phyloP scores from a whole-genome alignment of 805 yeast genomes.

The Cyberlindnera maritima region DNA sequence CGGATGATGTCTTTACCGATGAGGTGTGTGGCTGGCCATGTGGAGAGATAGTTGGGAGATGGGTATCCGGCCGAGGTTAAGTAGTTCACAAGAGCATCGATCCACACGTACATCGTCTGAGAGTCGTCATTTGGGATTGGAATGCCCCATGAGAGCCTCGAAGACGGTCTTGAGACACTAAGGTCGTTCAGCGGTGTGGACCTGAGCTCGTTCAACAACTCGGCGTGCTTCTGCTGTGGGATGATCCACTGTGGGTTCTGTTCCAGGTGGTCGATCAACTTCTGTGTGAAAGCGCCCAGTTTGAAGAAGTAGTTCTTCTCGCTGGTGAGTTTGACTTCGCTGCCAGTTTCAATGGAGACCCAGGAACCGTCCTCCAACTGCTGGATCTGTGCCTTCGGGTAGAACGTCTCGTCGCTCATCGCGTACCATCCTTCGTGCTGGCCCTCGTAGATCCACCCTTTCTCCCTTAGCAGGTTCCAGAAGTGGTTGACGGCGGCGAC shows the following conservation, averaged over 20 bases:
- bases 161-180: conserved; percentile 81
- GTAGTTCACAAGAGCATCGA: conserved; percentile 89
- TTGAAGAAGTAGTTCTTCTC: conserved; percentile 89
- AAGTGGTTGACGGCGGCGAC: conserved; percentile 56
- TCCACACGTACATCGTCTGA: conserved; percentile 93
- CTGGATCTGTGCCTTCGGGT: conserved; percentile 72
- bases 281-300: conserved; percentile 56
- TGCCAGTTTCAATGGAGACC: conserved; percentile 67
- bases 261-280: conserved; percentile 48
- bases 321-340: conserved; percentile 68
- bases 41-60: conserved; percentile 16
- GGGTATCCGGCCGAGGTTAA: conserved; percentile 70
- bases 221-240: conserved; percentile 56
- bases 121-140: conserved; percentile 75
- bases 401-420: conserved; percentile 90
- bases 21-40: conserved; percentile 52
- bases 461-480: conserved; percentile 61
- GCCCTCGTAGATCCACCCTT: conserved; percentile 76
- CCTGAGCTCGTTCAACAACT: conserved; percentile 57
- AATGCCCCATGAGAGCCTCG: conserved; percentile 85
- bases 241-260: conserved; percentile 56
- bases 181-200: conserved; percentile 54
- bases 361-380: conserved; percentile 33
- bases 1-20: conserved; percentile 89
- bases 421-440: conserved; percentile 94